phyloP scores from a whole-genome alignment of 2,329 filamentous ascomycete genomes.

The Monilinia laxa region DNA sequence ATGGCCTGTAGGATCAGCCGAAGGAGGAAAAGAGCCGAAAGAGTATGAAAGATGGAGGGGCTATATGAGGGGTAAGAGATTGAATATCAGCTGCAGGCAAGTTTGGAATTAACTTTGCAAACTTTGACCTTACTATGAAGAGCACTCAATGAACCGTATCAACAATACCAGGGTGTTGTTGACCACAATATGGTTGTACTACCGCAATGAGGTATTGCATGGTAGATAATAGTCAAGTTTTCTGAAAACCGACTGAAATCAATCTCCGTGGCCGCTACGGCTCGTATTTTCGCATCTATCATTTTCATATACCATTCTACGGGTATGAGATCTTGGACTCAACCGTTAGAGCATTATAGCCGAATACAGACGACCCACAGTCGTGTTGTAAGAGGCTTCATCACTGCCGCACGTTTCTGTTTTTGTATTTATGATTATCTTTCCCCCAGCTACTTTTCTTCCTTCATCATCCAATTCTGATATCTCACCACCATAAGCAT shows the following conservation, averaged over 20 bases:
- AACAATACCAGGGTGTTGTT: not conserved
- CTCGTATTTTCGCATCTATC: not conserved
- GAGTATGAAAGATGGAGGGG: slow-evolving; percentile 68
- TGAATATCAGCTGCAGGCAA: slow-evolving; percentile 94
- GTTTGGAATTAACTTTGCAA: slow-evolving; percentile 54
- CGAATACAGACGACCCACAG: not conserved
- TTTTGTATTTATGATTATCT: not conserved
- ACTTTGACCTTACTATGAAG: not conserved
- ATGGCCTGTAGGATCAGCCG: slow-evolving; percentile 62
- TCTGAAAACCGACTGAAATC: not conserved
- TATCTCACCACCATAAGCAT: not conserved
- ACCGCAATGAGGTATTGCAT: not conserved
- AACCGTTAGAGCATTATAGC: not conserved
- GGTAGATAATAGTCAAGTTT: not conserved
- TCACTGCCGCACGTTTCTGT: not conserved
- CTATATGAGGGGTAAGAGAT: slow-evolving; percentile 83
- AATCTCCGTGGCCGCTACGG: not conserved
- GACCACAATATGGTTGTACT: not conserved
- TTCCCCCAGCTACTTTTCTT: not conserved
- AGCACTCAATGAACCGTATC: not conserved
- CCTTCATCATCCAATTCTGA: not conserved
- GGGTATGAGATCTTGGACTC: not conserved
- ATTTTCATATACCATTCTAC: not conserved
- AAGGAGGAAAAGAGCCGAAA: slow-evolving; percentile 43
- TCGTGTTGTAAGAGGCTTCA: not conserved